Evolutionary conservation across 257 asterid species (phyloP), one percentile per base, ranked within the genome.

Genomic region (Solanum tarapatanum): DNA sequence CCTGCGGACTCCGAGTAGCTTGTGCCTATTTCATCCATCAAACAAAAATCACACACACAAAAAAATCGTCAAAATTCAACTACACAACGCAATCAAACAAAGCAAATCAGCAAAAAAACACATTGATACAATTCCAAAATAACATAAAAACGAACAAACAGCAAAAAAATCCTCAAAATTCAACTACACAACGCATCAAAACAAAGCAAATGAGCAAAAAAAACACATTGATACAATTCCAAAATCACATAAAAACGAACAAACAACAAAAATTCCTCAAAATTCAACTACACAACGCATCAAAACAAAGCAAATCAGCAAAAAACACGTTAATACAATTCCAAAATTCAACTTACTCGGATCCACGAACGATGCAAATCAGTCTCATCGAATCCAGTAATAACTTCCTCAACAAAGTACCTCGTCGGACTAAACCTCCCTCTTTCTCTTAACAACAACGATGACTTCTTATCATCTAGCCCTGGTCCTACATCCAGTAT

Each of bases 341-440:
- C 36, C 9, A 66, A 8, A 80, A 23, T 13, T n/a, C 64, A 12
- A 89, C 98, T 62, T 92, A 96, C 99, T 48, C 97, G 94, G 74
- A 89, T 88, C 99, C 99, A 96, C n/a, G 99, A 95, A 87, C 97
- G 97, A 88, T 96, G 95, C 83, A 96, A 98, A 93, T 96, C 99
- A 92, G 98, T 93, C 92, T 96, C 99, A 91, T 96, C 99, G 89
- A 95, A 96, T 86, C 99, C 97, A 39, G 98, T 93, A 85, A 96
- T 92, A 48, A 96, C 99, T 87, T 96, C 99, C 93, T 95, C 99
- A 41, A 94, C 98, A 88, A 96, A 96, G 90, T 96, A 95, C 26
- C 98, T 92, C 35, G 98, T 94, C 1, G 99, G 99, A 80, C 99
- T 96, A 89, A 96, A 95, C 92, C 98, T 93, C 19, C 99, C 99